phyloP scores from a whole-genome alignment of 257 asterid species.

The Lycium ferocissimum region DNA sequence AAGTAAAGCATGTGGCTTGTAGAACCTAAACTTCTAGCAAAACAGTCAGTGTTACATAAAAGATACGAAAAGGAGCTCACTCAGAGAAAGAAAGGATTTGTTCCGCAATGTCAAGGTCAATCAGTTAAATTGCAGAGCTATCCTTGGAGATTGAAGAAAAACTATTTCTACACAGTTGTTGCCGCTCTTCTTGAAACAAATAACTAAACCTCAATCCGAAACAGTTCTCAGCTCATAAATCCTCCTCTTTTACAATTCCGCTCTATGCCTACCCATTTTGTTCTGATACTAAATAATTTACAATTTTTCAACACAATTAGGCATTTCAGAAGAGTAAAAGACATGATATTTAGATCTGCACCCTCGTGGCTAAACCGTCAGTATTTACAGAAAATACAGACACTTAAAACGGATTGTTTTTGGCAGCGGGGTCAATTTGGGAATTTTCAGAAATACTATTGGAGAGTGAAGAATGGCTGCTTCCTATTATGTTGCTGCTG shows the following conservation, averaged over 20 bases:
- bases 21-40: neutral
- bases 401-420: neutral
- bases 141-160: neutral
- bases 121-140: neutral
- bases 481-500: neutral
- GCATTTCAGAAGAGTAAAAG: neutral
- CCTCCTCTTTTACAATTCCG: neutral
- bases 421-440: neutral
- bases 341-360: neutral
- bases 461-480: neutral
- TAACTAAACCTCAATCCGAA: neutral
- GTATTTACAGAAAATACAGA: slow-evolving; percentile 14
- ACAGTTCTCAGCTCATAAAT: neutral
- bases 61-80: neutral
- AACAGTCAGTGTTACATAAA: neutral
- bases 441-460: neutral
- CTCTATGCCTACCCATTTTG: neutral
- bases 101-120: neutral
- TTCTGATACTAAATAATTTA: neutral
- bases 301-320: neutral
- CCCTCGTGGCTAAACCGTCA: neutral
- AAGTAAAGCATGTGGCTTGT: neutral
- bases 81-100: neutral
- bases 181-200: neutral
- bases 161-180: neutral